phyloP scores from a whole-genome alignment of 495 filamentous ascomycete genomes.

The Aspergillus coremiiformis region DNA sequence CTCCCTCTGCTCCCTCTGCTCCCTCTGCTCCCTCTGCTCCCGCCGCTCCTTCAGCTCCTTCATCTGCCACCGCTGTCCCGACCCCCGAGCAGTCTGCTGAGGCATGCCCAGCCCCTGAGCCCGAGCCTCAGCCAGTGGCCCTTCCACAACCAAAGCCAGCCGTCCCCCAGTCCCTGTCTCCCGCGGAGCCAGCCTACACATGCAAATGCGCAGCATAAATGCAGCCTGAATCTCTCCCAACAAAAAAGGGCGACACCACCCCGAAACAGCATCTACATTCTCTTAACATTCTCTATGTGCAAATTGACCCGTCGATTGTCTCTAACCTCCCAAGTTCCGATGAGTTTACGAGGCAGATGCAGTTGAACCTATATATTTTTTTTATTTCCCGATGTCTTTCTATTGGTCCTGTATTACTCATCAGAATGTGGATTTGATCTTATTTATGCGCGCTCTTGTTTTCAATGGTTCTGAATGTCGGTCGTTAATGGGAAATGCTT shows the following conservation, averaged over 20 bases:
- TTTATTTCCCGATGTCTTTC: not conserved
- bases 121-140: not conserved
- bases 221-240: not conserved
- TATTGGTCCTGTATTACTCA: not conserved
- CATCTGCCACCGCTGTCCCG: too few species aligned
- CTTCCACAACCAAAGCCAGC: not conserved
- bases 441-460: too few species aligned
- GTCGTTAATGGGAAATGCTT: too few species aligned
- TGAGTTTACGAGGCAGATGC: not conserved
- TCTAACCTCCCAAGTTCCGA: not conserved
- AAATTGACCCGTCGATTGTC: not conserved
- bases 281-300: not conserved
- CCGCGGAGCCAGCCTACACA: conserved; percentile 2
- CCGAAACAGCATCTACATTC: not conserved
- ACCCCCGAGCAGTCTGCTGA: conserved; percentile 9
- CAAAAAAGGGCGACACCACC: not conserved
- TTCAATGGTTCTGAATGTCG: too few species aligned
- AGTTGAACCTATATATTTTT: not conserved
- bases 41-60: too few species aligned
- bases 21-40: too few species aligned
- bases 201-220: conserved; percentile 3
- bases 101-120: conserved; percentile 3
- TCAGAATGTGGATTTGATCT: too few species aligned
- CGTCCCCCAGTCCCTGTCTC: not conserved
- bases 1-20: too few species aligned